Evolutionary conservation across 805 yeast genomes (phyloP).

Genomic region (Candida anglica): DNA sequence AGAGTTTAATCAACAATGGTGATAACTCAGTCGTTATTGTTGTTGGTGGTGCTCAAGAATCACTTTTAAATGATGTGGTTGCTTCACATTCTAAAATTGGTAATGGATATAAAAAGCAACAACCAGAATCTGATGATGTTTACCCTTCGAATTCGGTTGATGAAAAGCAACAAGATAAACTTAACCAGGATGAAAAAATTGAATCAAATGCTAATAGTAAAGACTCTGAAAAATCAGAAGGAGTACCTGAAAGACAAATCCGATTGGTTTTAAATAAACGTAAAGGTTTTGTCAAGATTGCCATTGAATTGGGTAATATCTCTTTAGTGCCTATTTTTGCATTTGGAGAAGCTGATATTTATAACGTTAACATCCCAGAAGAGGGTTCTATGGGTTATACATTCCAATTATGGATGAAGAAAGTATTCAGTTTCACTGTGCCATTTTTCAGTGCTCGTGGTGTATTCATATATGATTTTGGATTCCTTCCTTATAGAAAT

Average conservation of each 20-base stretch:
- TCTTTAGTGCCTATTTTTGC: slow-evolving; percentile 83
- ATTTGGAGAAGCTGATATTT: slow-evolving; percentile 79
- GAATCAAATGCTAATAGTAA: not conserved
- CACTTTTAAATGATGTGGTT: slow-evolving; percentile 50
- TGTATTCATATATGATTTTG: slow-evolving; percentile 87
- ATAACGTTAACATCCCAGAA: slow-evolving; percentile 38
- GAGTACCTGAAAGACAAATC: slow-evolving; percentile 50
- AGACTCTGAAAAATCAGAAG: slow-evolving; percentile 40
- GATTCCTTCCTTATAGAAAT: slow-evolving; percentile 80
- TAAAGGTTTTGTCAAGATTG: slow-evolving; percentile 85
- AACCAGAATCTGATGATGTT: not conserved
- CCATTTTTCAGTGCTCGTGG: slow-evolving; percentile 94
- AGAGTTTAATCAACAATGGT: slow-evolving; percentile 53
- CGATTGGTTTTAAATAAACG: slow-evolving; percentile 73
- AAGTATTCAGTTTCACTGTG: slow-evolving; percentile 71
- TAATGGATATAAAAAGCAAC: slow-evolving; percentile 21
- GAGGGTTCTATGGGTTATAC: slow-evolving; percentile 44
- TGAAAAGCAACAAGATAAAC: not conserved
- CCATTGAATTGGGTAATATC: slow-evolving; percentile 74
- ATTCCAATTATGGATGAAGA: slow-evolving; percentile 71
- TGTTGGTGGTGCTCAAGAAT: slow-evolving; percentile 94
- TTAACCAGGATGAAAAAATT: slow-evolving; percentile 1
- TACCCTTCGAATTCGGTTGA: not conserved
- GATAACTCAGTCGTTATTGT: slow-evolving; percentile 83
- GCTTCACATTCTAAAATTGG: slow-evolving; percentile 30